These are phyloP conservation scores for Colletotrichum spinosum DNA, from an alignment of 2,329 filamentous ascomycete genomes.

Conservation along the genomic window DNA sequence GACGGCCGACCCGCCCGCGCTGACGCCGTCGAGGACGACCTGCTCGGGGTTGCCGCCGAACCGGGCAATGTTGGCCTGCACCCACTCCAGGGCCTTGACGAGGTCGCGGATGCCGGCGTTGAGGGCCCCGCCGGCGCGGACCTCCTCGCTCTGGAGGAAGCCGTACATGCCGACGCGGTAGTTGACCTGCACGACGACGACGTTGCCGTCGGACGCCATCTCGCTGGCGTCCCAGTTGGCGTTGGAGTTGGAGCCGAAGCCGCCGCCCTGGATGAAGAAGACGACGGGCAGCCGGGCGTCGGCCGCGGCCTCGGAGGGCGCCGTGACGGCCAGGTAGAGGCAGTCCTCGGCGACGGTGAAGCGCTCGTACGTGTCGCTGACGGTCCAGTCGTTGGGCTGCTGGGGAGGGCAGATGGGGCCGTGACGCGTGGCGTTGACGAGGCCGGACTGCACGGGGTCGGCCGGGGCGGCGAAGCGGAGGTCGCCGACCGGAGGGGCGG, in stretches of 20 bases:
- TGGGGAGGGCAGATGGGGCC: slow-evolving; percentile 47
- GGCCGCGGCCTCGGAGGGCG: slow-evolving; percentile 63
- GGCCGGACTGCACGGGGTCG: slow-evolving; percentile 57
- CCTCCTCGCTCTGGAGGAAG: slow-evolving; percentile 63
- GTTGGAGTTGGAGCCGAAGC: slow-evolving; percentile 64
- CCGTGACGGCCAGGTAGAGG: slow-evolving; percentile 74
- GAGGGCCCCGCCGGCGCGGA: slow-evolving; percentile 28
- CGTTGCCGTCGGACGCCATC: slow-evolving; percentile 68
- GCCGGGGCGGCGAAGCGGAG: slow-evolving; percentile 76
- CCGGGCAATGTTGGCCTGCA: slow-evolving; percentile 71
- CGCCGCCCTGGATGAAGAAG: slow-evolving; percentile 69
- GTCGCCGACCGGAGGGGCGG: slow-evolving; percentile 73
- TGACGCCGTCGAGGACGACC: slow-evolving; percentile 76
- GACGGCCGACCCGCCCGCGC: slow-evolving; percentile 75
- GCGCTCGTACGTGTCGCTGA: slow-evolving; percentile 17
- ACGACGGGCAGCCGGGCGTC: slow-evolving; percentile 72
- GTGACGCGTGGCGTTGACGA: slow-evolving; percentile 61
- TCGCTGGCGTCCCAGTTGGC: slow-evolving; percentile 70
- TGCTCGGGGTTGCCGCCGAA: slow-evolving; percentile 78
- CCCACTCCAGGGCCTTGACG: slow-evolving; percentile 74
- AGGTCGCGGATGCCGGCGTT: slow-evolving; percentile 39
- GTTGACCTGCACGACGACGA: slow-evolving; percentile 79
- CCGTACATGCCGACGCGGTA: slow-evolving; percentile 82
- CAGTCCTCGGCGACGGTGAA: slow-evolving; percentile 70
- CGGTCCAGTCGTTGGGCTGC: slow-evolving; percentile 38